Evolutionary conservation across 2,329 filamentous ascomycete genomes (phyloP), one percentile per base, ranked within the genome.

Genomic region (Colletotrichum sp.): DNA sequence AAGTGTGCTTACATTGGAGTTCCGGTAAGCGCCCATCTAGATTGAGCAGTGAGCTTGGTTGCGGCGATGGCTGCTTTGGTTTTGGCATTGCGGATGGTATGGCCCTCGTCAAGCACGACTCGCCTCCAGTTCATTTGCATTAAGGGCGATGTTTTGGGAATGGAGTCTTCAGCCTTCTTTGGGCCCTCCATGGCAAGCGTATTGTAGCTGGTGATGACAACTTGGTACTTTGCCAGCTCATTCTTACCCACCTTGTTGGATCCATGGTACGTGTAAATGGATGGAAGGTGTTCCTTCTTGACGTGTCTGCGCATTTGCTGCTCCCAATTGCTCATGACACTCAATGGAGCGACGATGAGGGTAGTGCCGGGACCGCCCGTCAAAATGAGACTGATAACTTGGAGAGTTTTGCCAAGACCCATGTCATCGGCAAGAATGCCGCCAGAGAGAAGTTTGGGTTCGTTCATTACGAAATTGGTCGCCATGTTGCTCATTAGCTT

Each of bases 371-470:
- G 82, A 0, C 86, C 85, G 8, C 88, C 88, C 6, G 87, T 87
- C 66, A 96, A 85, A 71, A 98, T 93, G 43, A 97, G 85, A 69
- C 94, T 94, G 79, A 98, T 96, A 64, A 96, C 90, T 82, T 98
- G 94, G 10, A 98, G 88, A 1, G 96, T 98, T 86, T 98, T 98
- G 28, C 96, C 96, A 7, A 98, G 85, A 5, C 96, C 96, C 96
- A 98, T 98, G 80, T 98, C 96, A 82, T 98, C 96, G 3, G 95
- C 95, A 10, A 98, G 88, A 66, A 98, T 96, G 36, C 96, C 96
- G 22, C 96, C 96, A 66, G 92, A 94, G 8, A 94, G 91, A 27
- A 98, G 88, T 1, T 86, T 83, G 0, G 95, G 95, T 2, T 89
- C 84, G 4, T 82, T 83, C 0, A 82, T 83, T 10, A 89, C 92